Evolutionary conservation across 768 basidiomycete species (phyloP).

Genomic region (Kwoniella mangroviensis): DNA sequence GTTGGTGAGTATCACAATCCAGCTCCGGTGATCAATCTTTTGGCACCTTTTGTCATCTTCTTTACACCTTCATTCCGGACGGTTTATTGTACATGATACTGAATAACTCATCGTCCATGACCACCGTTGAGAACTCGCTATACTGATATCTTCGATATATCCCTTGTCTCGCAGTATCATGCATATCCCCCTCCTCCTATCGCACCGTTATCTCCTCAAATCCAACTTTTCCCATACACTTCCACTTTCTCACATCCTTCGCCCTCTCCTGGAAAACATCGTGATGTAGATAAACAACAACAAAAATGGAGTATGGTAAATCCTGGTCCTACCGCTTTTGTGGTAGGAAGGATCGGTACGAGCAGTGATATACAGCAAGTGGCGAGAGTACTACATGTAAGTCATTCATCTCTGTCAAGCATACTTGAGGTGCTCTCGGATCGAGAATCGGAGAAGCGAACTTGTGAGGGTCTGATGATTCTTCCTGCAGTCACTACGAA

Average conservation of each 20-base stretch:
- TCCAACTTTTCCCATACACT: slow-evolving; percentile 37
- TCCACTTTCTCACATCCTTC: slow-evolving; percentile 30
- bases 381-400: slow-evolving; percentile 19
- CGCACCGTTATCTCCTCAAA: not conserved
- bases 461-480: not conserved
- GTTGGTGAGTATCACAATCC: slow-evolving; percentile 26
- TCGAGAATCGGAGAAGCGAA: not conserved
- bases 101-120: not conserved
- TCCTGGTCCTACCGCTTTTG: slow-evolving; percentile 38
- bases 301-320: slow-evolving; percentile 44
- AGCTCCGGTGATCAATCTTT: too few species aligned
- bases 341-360: slow-evolving; percentile 34
- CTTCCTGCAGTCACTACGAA: slow-evolving; percentile 17
- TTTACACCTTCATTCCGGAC: not conserved
- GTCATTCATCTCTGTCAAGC: slow-evolving; percentile 2
- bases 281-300: slow-evolving; percentile 29
- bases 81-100: not conserved
- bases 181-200: slow-evolving; percentile 2
- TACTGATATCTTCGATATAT: not conserved
- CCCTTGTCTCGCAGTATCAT: slow-evolving; percentile 14
- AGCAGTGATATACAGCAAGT: slow-evolving; percentile 19
- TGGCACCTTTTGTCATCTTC: not conserved
- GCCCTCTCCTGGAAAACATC: not conserved
- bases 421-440: not conserved
- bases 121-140: not conserved